These are phyloP conservation scores for Chamaecyparis obtusa DNA, from an alignment of 75 land plant species.

Conservation along the genomic window DNA sequence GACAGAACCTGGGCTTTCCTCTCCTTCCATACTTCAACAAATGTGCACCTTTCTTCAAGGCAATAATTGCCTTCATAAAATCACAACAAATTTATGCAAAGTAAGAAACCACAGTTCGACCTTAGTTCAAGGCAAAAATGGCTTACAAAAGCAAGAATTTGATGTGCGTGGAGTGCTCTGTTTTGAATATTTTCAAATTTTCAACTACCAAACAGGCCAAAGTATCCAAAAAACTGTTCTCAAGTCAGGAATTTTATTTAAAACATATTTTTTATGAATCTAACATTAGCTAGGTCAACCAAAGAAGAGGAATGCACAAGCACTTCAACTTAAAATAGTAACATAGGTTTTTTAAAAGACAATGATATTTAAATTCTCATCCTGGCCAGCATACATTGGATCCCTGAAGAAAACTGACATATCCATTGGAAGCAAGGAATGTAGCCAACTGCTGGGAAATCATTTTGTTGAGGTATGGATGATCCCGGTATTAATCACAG, in stretches of 20 bases:
- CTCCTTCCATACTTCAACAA: constrained; percentile 44
- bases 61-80: constrained; percentile 31
- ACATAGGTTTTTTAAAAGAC: background rate
- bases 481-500: background rate
- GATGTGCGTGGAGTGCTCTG: background rate
- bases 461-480: background rate
- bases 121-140: background rate
- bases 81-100: constrained; percentile 3
- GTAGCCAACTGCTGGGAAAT: background rate
- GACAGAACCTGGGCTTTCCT: constrained; percentile 44
- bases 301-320: background rate
- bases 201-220: background rate
- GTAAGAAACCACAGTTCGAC: background rate
- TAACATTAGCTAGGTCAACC: background rate
- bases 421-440: background rate
- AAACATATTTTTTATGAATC: background rate
- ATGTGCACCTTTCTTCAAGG: constrained; percentile 51
- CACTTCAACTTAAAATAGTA: background rate
- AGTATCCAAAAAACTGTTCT: background rate
- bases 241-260: background rate
- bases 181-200: background rate
- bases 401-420: background rate
- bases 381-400: background rate
- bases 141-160: background rate
- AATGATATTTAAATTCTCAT: background rate